phyloP scores from a whole-genome alignment of 345 rosid genomes.

The Salix viminalis region DNA sequence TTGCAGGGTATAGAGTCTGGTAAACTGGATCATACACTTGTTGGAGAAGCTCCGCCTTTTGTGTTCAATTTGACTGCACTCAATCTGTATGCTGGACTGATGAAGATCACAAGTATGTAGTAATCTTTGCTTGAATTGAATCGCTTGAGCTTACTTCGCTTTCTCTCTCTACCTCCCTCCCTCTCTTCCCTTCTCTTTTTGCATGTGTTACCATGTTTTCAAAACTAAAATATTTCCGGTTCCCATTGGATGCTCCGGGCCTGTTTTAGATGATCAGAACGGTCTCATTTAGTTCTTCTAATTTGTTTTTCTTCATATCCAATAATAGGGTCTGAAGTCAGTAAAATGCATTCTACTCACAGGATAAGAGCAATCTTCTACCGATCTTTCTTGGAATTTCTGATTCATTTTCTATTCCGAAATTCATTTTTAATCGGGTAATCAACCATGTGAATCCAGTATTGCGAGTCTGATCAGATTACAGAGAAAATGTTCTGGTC shows the following conservation, averaged over 20 bases:
- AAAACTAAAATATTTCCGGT: neutral
- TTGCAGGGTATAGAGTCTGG: conserved; percentile 60
- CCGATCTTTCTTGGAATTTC: neutral
- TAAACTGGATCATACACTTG: conserved; percentile 42
- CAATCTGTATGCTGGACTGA: conserved; percentile 45
- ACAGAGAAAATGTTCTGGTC: neutral
- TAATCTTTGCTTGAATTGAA: neutral
- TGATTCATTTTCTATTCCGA: neutral
- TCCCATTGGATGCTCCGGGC: neutral
- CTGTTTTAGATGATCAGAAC: neutral
- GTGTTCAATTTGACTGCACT: conserved; percentile 34
- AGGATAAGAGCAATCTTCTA: neutral
- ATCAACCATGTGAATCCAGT: neutral
- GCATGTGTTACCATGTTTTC: neutral
- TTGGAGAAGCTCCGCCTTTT: conserved; percentile 28
- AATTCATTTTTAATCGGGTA: neutral
- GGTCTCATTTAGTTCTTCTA: neutral
- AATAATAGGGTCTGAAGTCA: neutral
- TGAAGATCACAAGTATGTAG: conserved; percentile 49
- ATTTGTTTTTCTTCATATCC: neutral
- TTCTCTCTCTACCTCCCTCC: neutral
- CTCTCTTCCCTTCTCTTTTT: neutral
- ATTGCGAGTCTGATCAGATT: neutral
- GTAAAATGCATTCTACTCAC: neutral
- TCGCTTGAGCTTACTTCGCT: neutral